Evolutionary conservation across 2,329 filamentous ascomycete species (phyloP).

Genomic region (Herpotrichia juniperi): DNA sequence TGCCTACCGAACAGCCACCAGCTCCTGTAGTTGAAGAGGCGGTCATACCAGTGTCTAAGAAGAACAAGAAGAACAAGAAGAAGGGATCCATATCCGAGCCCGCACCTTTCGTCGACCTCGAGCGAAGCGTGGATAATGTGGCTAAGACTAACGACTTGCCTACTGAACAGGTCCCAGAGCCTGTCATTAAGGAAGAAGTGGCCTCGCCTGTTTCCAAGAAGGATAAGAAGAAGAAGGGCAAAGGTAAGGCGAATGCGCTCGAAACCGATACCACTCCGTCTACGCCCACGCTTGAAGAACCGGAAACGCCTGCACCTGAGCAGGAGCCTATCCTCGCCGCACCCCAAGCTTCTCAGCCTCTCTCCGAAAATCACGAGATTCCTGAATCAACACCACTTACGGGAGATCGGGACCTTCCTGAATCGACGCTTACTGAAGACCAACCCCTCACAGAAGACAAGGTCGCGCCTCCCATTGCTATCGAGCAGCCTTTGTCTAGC

Average conservation of each 20-base stretch:
- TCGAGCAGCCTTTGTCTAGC: neutral
- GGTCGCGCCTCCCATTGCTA: neutral
- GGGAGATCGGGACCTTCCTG: neutral
- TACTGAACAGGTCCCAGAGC: slow-evolving; percentile 1
- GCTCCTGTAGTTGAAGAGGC: neutral
- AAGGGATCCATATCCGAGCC: slow-evolving; percentile 12
- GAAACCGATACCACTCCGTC: neutral
- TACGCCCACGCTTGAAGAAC: slow-evolving; percentile 3
- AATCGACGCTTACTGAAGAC: too few species aligned
- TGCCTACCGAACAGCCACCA: neutral
- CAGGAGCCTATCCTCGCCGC: neutral
- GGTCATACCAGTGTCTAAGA: slow-evolving; percentile 20
- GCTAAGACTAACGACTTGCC: neutral
- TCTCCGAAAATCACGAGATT: neutral
- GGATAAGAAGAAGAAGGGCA: slow-evolving; percentile 14
- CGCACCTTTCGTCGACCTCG: slow-evolving; percentile 8
- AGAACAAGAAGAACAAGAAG: slow-evolving; percentile 33
- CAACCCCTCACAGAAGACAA: neutral
- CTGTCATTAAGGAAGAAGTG: slow-evolving; percentile 7
- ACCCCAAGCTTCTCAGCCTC: neutral
- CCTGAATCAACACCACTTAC: neutral
- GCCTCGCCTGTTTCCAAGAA: slow-evolving; percentile 15
- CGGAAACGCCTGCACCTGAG: neutral
- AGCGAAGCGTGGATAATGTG: neutral
- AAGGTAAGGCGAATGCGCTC: slow-evolving; percentile 3